Conservation (phyloP, 2,329 filamentous ascomycete genomes). For the Botrytis byssoidea region DNA sequence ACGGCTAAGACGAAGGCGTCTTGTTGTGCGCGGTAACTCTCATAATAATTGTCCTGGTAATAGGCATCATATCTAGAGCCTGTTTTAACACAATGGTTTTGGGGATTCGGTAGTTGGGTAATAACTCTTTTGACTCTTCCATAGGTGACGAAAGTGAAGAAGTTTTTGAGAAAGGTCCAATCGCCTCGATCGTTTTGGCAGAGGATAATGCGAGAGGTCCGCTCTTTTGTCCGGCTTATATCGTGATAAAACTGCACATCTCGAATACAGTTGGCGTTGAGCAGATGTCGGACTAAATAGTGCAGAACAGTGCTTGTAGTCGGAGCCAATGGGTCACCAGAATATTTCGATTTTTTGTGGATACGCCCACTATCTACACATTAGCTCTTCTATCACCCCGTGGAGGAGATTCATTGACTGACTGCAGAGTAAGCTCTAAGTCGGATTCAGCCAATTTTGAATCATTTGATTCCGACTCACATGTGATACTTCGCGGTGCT, state of each 20-base stretch:
- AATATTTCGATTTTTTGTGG: background rate
- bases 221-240: background rate
- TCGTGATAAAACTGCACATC: background rate
- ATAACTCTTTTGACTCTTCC: background rate
- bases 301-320: background rate
- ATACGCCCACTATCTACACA: background rate
- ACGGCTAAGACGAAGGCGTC: background rate
- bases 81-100: background rate
- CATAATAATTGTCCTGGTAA: background rate
- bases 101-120: background rate
- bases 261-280: background rate
- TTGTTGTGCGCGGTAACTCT: background rate
- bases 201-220: background rate
- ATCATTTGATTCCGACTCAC: background rate
- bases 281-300: background rate
- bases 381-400: background rate
- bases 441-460: background rate
- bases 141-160: background rate
- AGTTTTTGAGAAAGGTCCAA: background rate
- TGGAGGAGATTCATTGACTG: background rate
- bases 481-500: background rate
- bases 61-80: background rate
- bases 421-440: background rate
- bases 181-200: background rate
- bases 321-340: background rate